Evolutionary conservation across 2,329 filamentous ascomycete genomes (phyloP).

Genomic region (Celoporthe dispersa): DNA sequence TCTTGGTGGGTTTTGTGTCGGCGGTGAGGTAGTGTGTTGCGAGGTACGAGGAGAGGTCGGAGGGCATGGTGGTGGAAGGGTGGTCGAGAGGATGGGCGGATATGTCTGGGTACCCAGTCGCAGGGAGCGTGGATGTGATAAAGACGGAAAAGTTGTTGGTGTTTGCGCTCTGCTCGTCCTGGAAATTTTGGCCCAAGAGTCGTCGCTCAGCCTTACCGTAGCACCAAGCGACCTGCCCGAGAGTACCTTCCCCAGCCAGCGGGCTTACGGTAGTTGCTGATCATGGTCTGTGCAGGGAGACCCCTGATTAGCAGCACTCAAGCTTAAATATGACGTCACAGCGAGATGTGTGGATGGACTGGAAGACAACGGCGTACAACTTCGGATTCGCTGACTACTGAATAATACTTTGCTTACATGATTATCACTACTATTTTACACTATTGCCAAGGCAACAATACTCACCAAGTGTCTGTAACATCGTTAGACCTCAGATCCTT

Average conservation of each 20-base stretch:
- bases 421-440: not conserved
- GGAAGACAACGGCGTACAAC: not conserved
- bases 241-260: not conserved
- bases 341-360: not conserved
- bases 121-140: not conserved
- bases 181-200: constrained; percentile 7
- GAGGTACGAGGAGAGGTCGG: constrained; percentile 79
- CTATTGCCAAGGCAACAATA: not conserved
- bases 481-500: not conserved
- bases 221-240: not conserved
- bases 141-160: not conserved
- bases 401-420: not conserved
- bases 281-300: not conserved
- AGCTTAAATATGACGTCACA: constrained; percentile 2
- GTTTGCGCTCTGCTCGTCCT: not conserved
- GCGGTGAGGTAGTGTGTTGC: constrained; percentile 84
- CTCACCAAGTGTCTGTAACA: not conserved
- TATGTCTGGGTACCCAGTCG: not conserved
- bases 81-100: constrained; percentile 11
- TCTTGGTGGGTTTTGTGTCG: constrained; percentile 62
- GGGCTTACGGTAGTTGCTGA: not conserved
- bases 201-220: constrained; percentile 18
- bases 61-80: constrained; percentile 48
- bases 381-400: not conserved
- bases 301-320: not conserved